Evolutionary conservation across 352 stramenopile genomes (phyloP).

Genomic region (Globisporangium splendens): DNA sequence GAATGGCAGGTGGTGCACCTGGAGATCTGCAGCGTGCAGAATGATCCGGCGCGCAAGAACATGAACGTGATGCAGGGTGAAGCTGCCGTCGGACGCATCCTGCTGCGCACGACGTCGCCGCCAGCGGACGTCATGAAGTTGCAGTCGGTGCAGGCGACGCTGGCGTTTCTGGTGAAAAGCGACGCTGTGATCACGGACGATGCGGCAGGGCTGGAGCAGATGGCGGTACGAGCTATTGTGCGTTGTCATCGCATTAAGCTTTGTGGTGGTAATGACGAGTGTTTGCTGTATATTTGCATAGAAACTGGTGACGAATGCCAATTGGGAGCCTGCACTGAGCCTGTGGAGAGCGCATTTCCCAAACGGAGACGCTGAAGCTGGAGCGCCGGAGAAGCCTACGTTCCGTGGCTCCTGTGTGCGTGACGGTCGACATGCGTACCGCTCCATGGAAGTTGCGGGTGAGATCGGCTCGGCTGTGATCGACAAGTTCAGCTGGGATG

Average conservation of each 20-base stretch:
- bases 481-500: slow-evolving; percentile 57
- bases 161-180: slow-evolving; percentile 55
- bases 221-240: slow-evolving; percentile 35
- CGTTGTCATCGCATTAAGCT: neutral
- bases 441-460: slow-evolving; percentile 57
- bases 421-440: slow-evolving; percentile 71
- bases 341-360: slow-evolving; percentile 54
- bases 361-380: slow-evolving; percentile 16
- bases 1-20: slow-evolving; percentile 46
- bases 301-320: slow-evolving; percentile 38
- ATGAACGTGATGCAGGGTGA: slow-evolving; percentile 75
- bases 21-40: slow-evolving; percentile 62
- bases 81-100: slow-evolving; percentile 59
- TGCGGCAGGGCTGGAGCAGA: slow-evolving; percentile 45
- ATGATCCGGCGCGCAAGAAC: slow-evolving; percentile 42
- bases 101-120: slow-evolving; percentile 56
- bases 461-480: slow-evolving; percentile 56
- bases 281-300: slow-evolving; percentile 9
- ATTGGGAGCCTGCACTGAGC: slow-evolving; percentile 51
- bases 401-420: slow-evolving; percentile 80
- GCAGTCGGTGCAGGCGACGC: slow-evolving; percentile 50
- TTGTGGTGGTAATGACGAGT: too few species aligned
- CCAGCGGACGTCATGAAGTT: slow-evolving; percentile 45
- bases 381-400: slow-evolving; percentile 19
- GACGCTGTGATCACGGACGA: slow-evolving; percentile 55